Evolutionary conservation across 495 filamentous ascomycete genomes (phyloP).

Genomic region (Neurospora hispaniola): DNA sequence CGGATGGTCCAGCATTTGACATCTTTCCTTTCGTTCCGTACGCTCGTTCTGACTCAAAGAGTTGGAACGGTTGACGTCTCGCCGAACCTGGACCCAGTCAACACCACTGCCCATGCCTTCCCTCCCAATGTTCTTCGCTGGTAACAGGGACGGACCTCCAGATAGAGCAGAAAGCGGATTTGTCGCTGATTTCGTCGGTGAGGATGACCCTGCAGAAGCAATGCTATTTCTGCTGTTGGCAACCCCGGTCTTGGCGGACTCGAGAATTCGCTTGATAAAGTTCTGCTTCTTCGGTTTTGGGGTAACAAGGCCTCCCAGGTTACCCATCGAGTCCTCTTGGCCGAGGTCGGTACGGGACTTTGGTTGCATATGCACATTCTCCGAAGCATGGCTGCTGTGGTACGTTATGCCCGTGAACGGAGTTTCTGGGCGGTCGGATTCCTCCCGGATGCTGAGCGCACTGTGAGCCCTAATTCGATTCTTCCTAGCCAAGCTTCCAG

Average conservation of each 20-base stretch:
- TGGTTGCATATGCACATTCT: constrained; percentile 26
- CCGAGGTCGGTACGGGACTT: constrained; percentile 37
- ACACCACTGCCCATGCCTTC: constrained; percentile 55
- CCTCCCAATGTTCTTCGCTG: constrained; percentile 43
- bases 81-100: constrained; percentile 92
- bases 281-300: constrained; percentile 87
- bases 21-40: constrained; percentile 76
- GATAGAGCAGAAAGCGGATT: constrained; percentile 5
- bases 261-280: constrained; percentile 94
- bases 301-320: constrained; percentile 61
- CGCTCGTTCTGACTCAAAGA: constrained; percentile 83
- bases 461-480: constrained; percentile 43
- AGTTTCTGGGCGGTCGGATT: constrained; percentile 53
- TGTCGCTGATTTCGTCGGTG: neutral
- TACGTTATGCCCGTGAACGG: constrained; percentile 70
- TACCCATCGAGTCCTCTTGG: constrained; percentile 36
- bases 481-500: constrained; percentile 77
- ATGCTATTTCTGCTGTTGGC: constrained; percentile 84
- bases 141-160: constrained; percentile 21
- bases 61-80: constrained; percentile 91
- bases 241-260: constrained; percentile 87
- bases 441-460: constrained; percentile 41
- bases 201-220: constrained; percentile 43
- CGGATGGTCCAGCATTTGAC: constrained; percentile 87
- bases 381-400: constrained; percentile 73